Conservation (phyloP, 192 early-diverging fungal genomes). For the Coemansia sp. region DNA sequence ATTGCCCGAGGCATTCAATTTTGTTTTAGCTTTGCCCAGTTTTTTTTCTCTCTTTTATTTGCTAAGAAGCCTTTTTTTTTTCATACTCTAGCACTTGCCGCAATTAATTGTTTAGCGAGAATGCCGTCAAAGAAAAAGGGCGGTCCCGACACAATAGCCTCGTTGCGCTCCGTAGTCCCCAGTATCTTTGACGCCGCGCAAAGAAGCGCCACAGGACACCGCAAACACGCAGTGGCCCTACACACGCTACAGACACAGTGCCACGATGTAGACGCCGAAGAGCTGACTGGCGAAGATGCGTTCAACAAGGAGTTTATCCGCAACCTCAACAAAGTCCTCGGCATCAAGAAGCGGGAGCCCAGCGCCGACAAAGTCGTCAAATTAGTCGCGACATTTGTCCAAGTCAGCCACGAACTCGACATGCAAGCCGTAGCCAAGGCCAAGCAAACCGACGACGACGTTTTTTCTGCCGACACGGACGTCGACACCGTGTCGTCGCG, state of each 20-base stretch:
- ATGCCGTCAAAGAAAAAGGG: conserved; percentile 32
- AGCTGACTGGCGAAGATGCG: conserved; percentile 58
- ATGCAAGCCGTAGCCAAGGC: conserved; percentile 26
- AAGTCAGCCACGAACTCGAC: conserved; percentile 66
- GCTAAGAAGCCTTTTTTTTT: neutral
- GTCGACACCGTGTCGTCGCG: conserved; percentile 60
- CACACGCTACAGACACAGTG: conserved; percentile 70
- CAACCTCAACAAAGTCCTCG: conserved; percentile 76
- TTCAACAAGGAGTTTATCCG: conserved; percentile 77
- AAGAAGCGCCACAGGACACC: conserved; percentile 61
- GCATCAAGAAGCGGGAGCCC: conserved; percentile 70
- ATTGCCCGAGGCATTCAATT: neutral
- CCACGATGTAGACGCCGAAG: conserved; percentile 33
- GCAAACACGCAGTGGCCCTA: conserved; percentile 70
- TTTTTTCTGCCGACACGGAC: conserved; percentile 32
- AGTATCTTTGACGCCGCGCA: conserved; percentile 76
- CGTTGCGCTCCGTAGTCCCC: conserved; percentile 56
- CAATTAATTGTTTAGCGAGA: neutral
- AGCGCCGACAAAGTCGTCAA: conserved; percentile 69
- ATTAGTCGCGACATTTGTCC: conserved; percentile 73
- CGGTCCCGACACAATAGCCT: conserved; percentile 45
- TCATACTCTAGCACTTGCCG: neutral
- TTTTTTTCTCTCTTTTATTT: neutral
- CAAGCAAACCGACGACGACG: conserved; percentile 34
- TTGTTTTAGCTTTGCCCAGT: neutral